These are phyloP conservation scores for Cylindrotheca fusiformis DNA, from an alignment of 108 stramenopile genomes.

Conservation along the genomic window DNA sequence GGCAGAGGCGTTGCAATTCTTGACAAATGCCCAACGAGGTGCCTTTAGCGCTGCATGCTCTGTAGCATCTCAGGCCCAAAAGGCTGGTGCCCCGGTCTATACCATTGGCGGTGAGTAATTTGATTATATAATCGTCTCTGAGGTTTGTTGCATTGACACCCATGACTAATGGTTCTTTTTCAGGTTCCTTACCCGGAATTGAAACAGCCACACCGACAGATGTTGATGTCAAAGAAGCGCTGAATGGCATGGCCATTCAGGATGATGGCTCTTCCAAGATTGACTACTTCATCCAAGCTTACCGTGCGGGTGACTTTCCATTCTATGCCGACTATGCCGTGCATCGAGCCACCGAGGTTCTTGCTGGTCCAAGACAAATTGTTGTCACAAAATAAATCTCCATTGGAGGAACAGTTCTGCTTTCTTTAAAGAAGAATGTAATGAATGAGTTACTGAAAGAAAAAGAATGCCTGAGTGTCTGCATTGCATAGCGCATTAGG, in stretches of 20 bases:
- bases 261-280: constrained; percentile 61
- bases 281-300: constrained; percentile 83
- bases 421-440: too few species aligned
- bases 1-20: constrained; percentile 78
- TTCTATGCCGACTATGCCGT: constrained; percentile 83
- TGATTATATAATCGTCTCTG: too few species aligned
- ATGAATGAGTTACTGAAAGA: too few species aligned
- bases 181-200: constrained; percentile 65
- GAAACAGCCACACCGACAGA: constrained; percentile 54
- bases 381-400: constrained; percentile 80
- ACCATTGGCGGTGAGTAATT: constrained; percentile 59
- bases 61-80: constrained; percentile 51
- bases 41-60: constrained; percentile 68
- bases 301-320: constrained; percentile 80
- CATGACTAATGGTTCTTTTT: too few species aligned
- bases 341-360: constrained; percentile 64
- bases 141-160: too few species aligned
- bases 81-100: constrained; percentile 67
- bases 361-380: constrained; percentile 76
- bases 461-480: too few species aligned
- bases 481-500: too few species aligned
- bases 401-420: too few species aligned
- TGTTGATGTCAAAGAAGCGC: constrained; percentile 61
- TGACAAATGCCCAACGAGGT: constrained; percentile 57
- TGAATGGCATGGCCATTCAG: constrained; percentile 74